These are phyloP conservation scores for Nannochloris sp. DNA, from an alignment of 139 green algal species.

Conservation along the genomic window DNA sequence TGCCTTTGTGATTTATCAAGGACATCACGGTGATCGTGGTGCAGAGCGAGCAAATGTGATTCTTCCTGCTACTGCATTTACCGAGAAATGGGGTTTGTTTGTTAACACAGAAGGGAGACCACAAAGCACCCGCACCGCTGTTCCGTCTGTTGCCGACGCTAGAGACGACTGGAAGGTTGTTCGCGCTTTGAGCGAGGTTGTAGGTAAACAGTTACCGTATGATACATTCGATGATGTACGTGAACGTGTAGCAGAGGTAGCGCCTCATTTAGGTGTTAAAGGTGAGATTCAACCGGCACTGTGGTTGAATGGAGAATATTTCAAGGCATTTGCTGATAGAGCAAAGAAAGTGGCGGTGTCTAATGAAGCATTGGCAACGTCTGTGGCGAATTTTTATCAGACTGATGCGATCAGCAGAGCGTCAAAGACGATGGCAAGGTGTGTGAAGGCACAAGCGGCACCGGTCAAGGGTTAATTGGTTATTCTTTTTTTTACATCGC, in stretches of 20 bases:
- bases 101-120: slow-evolving; percentile 92
- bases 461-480: not conserved
- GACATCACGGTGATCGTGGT: slow-evolving; percentile 90
- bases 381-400: slow-evolving; percentile 92
- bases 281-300: slow-evolving; percentile 60
- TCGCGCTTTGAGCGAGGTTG: slow-evolving; percentile 73
- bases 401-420: slow-evolving; percentile 89
- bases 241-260: slow-evolving; percentile 67
- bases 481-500: not conserved
- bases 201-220: slow-evolving; percentile 77
- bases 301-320: slow-evolving; percentile 86
- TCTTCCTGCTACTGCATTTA: slow-evolving; percentile 86
- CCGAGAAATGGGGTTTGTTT: slow-evolving; percentile 78
- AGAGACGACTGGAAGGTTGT: slow-evolving; percentile 95
- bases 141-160: slow-evolving; percentile 62
- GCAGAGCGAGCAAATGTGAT: slow-evolving; percentile 85
- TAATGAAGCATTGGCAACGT: slow-evolving; percentile 42
- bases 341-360: slow-evolving; percentile 6
- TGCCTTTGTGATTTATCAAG: slow-evolving; percentile 95
- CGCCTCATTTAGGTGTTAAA: slow-evolving; percentile 60
- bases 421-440: slow-evolving; percentile 91
- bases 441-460: slow-evolving; percentile 47
- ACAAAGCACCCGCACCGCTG: slow-evolving; percentile 78
- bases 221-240: slow-evolving; percentile 64
- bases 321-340: slow-evolving; percentile 45